Percentiles rank a stretch among this genome's conserved stretches.
Conservation (phyloP, 1,284 basidiomycete genomes). For the Amylostereum areolatum region DNA sequence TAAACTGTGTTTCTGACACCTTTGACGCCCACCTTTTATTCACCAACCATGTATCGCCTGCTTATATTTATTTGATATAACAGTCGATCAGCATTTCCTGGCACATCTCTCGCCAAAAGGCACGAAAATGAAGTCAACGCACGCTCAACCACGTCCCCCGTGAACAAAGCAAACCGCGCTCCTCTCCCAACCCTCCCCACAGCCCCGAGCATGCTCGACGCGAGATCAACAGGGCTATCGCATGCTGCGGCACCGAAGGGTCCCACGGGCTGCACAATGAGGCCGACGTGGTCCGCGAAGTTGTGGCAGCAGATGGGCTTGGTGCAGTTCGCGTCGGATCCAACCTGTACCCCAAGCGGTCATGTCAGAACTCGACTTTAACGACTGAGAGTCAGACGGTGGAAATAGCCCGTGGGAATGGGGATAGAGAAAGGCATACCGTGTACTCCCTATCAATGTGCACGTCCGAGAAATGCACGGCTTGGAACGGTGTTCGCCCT, state of each 20-base stretch:
- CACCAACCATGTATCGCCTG: slow-evolving; percentile 42
- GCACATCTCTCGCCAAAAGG: neutral
- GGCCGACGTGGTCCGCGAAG: slow-evolving; percentile 32
- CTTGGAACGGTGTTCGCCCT: slow-evolving; percentile 39
- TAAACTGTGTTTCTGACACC: too few relatives aligned
- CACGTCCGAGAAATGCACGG: slow-evolving; percentile 47
- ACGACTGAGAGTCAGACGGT: too few relatives aligned
- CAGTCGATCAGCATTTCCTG: neutral
- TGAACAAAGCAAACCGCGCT: slow-evolving; percentile 49
- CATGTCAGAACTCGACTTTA: neutral
- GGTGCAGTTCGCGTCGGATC: slow-evolving; percentile 47
- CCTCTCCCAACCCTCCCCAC: slow-evolving; percentile 28
- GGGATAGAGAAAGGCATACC: slow-evolving; percentile 22
- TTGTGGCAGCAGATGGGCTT: slow-evolving; percentile 55
- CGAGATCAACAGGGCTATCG: slow-evolving; percentile 40
- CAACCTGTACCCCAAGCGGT: too few relatives aligned
- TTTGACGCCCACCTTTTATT: slow-evolving; percentile 34
- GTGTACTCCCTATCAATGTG: slow-evolving; percentile 48
- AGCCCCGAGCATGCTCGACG: slow-evolving; percentile 44
- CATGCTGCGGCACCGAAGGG: slow-evolving; percentile 41
- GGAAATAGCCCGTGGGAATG: neutral
- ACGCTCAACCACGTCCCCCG: slow-evolving; percentile 59
- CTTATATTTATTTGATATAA: too few relatives aligned
- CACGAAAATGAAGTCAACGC: slow-evolving; percentile 8
- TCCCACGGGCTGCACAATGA: slow-evolving; percentile 35